A percentile compares a stretch with the other conserved stretches of the same genome.
These are phyloP conservation scores for Dactylella cylindrospora DNA, from an alignment of 2,329 filamentous ascomycete species.

Conservation along the genomic window DNA sequence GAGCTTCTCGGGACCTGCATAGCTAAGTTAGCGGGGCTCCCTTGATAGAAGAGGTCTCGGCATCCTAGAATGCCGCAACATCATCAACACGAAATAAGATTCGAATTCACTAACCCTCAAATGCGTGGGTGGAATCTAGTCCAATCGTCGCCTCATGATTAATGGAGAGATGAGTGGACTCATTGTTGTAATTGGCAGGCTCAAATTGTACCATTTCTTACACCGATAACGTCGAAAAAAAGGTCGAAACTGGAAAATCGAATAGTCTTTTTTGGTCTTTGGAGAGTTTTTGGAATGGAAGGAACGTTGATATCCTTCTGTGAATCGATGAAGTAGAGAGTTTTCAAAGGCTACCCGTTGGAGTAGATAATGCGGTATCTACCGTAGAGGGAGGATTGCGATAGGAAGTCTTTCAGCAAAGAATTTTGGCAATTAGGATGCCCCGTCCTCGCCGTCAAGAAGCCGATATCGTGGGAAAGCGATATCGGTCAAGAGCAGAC, in stretches of 20 bases:
- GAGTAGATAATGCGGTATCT: conserved; percentile 48
- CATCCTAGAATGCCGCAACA: background rate
- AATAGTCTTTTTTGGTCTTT: conserved; percentile 5
- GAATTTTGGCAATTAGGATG: conserved; percentile 66
- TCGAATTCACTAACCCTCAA: conserved; percentile 67
- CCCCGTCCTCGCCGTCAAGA: conserved; percentile 62
- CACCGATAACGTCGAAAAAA: background rate
- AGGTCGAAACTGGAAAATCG: conserved; percentile 7
- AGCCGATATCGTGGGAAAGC: conserved; percentile 70
- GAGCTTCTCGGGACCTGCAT: conserved; percentile 84
- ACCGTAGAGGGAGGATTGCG: conserved; percentile 57
- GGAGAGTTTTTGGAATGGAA: conserved; percentile 1
- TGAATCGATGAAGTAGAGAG: background rate
- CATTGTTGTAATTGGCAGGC: conserved; percentile 63
- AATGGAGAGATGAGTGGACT: conserved; percentile 88
- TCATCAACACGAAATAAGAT: conserved; percentile 31
- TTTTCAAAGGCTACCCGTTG: conserved; percentile 9
- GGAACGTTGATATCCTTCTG: background rate
- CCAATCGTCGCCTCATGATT: conserved; percentile 92
- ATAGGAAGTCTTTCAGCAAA: conserved; percentile 90
- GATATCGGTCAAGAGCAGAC: conserved; percentile 82
- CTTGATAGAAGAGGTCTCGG: background rate
- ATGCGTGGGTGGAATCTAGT: conserved; percentile 91
- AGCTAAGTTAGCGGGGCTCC: background rate
- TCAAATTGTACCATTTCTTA: conserved; percentile 43